A percentile compares a stretch with the other conserved stretches of the same genome.
phyloP scores from a whole-genome alignment of 2,329 filamentous ascomycete species.

The Cladophialophora immunda region DNA sequence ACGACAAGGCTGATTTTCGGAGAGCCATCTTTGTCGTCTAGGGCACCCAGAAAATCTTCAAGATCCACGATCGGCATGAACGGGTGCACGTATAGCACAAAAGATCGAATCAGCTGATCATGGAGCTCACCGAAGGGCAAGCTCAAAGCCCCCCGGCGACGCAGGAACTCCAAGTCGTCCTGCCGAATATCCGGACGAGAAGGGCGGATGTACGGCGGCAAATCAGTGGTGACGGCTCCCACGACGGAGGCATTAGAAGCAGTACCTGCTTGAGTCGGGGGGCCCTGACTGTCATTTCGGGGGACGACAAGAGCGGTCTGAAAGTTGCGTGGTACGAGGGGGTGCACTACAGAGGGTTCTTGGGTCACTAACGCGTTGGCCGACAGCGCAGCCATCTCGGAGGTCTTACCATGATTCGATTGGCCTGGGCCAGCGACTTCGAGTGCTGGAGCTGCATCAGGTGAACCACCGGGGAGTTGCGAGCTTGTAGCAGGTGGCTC shows the following conservation, averaged over 20 bases:
- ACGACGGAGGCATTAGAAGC: background rate
- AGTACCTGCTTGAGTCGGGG: background rate
- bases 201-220: slow-evolving; percentile 33
- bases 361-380: background rate
- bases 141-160: slow-evolving; percentile 70
- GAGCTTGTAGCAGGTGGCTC: slow-evolving; percentile 4
- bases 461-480: background rate
- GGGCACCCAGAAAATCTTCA: slow-evolving; percentile 27
- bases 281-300: slow-evolving; percentile 7
- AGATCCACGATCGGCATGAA: slow-evolving; percentile 86
- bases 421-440: background rate
- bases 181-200: slow-evolving; percentile 23
- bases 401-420: slow-evolving; percentile 4
- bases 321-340: slow-evolving; percentile 2
- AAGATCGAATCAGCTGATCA: slow-evolving; percentile 80
- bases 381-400: background rate
- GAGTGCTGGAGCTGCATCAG: slow-evolving; percentile 4
- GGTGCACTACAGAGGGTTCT: background rate
- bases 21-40: slow-evolving; percentile 74
- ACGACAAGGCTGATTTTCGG: slow-evolving; percentile 78
- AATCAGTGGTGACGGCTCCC: background rate
- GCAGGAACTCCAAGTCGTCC: slow-evolving; percentile 33
- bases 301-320: slow-evolving; percentile 5
- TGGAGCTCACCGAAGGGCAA: slow-evolving; percentile 76
- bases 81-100: slow-evolving; percentile 87